These are phyloP conservation scores for Gamarada debralockiae DNA, from an alignment of 495 filamentous ascomycete genomes.

Conservation along the genomic window DNA sequence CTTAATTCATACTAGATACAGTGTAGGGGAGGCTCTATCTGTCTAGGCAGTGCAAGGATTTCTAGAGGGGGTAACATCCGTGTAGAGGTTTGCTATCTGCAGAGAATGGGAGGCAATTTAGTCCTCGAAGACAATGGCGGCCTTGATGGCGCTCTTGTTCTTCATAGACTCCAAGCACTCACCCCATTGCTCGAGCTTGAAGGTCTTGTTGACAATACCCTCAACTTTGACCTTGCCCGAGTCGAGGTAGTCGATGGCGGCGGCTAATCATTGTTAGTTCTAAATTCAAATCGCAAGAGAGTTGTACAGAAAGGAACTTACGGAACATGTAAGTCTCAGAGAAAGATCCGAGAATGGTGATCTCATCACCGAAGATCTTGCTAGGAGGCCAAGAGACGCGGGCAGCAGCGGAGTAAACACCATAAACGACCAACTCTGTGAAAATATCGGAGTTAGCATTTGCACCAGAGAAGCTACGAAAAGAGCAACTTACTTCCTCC, in stretches of 20 bases:
- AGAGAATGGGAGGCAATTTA: slow-evolving; percentile 3
- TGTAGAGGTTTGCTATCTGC: too few species aligned
- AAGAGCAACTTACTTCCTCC: slow-evolving; percentile 49
- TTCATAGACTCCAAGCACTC: slow-evolving; percentile 52
- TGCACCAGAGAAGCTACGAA: too few species aligned
- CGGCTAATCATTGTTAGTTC: slow-evolving; percentile 29
- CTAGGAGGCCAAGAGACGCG: slow-evolving; percentile 62
- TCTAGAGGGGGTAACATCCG: too few species aligned
- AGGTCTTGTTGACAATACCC: slow-evolving; percentile 52
- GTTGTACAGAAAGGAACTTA: slow-evolving; percentile 15
- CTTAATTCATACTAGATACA: too few species aligned
- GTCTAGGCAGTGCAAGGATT: too few species aligned
- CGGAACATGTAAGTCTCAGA: slow-evolving; percentile 70
- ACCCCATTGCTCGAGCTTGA: slow-evolving; percentile 47
- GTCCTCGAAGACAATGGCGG: slow-evolving; percentile 66
- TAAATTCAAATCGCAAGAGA: not conserved
- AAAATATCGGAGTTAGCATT: not conserved
- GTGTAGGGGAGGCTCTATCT: too few species aligned
- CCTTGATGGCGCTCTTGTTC: slow-evolving; percentile 70
- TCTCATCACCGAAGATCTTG: slow-evolving; percentile 59
- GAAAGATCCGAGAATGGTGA: slow-evolving; percentile 68
- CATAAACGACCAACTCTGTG: slow-evolving; percentile 20
- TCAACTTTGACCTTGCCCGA: slow-evolving; percentile 58
- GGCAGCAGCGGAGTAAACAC: slow-evolving; percentile 58
- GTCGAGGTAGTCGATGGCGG: slow-evolving; percentile 67